Base-by-base conservation (phyloP, 345 rosid genomes). In the Gossypium rotundifolium region DNA sequence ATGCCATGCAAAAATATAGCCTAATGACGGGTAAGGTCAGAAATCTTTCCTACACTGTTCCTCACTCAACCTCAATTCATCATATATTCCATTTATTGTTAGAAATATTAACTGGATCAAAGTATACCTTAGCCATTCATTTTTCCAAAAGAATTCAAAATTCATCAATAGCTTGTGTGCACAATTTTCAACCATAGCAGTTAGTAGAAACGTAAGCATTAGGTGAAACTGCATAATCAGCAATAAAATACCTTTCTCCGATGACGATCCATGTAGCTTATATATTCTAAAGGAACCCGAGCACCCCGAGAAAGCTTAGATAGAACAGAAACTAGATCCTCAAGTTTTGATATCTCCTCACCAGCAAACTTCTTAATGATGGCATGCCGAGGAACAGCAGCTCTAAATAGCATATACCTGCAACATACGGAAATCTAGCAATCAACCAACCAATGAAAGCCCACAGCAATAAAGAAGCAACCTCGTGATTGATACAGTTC, bases 361-460 rank as follows among this genome's bases (percentile, higher is more conserved):
- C 91, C 92, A 63, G 94, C 90, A 86, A 95, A 88, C 83, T 89
- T 95, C 86, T 88, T 89, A 70, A 95, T 93, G 76, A 95, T 91
- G 70, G 99, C 97, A 83, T 93, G 98, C 60, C 94, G 90, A 79
- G 96, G 94, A 76, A 95, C 94, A 76, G 97, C 94, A 20, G 98
- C 97, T 85, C 96, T 88, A 82, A 76, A 86, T 72, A 95, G 85
- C 99, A 93, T 93, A 72, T 95, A 95, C 73, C 99, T 95, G 89
- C 83, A 83, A 76, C 2, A 78, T 27, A 69, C 58, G 63, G 53
- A 75, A 64, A 65, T 16, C 52, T 14, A 49, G 52, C 44, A 59
- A 60, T 66, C 63, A 60, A 22, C n/a, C 1, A 57, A 72, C 23
- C 53, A 9, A 51, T 25, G 54, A 45, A 22, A 66, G 29, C 17